Evolutionary conservation across 257 asterid species (phyloP), one percentile per base, ranked within the genome.

Genomic region (Lavandula angustifolia): DNA sequence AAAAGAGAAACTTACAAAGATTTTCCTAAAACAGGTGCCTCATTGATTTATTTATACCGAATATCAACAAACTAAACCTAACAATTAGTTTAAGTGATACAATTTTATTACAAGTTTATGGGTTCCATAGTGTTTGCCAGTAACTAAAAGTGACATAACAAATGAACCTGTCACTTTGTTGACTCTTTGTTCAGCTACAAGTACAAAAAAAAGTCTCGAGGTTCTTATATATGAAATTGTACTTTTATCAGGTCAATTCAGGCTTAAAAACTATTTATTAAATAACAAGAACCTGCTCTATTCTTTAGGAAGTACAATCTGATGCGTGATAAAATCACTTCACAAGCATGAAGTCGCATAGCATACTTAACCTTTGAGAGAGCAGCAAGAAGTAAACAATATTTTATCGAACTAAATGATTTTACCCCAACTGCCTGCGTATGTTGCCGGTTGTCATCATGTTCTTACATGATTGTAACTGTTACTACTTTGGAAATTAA

Each of bases 161-260:
- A 32, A 43, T 43, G 40, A 16, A 38, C 40, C 8, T 13, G 63
- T 37, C 46, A 31, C 52, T 59, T 54, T 1, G 32, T 43, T 31
- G 63, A 66, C 29, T 49, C 17, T 60, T 58, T 31, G 62, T 46
- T 62, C 11, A 27, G 50, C 64, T 22, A 65, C 29, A 68, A 54
- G 43, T 34, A 16, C 34, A 54, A 71, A 47, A 13, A 13, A 70
- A 61, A 54, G 68, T 35, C 41, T 62, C 62, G 63, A 54, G 62
- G 48, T 53, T 68, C 68, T 64, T 40, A 48, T 48, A 40, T 44
- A 69, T 16, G 33, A 17, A 41, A 48, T 31, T 34, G 22, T 46
- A 56, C 50, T 42, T 22, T 46, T 47, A 46, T 48, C 35, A 66
- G 41, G 61, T 64, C 47, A 22, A 3, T 11, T 55, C 69, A n/a